Percentiles rank a stretch among this genome's conserved stretches.
These are phyloP conservation scores for Bryum argenteum DNA, from an alignment of 225 moss, liverwort and hornwort species.

Conservation along the genomic window DNA sequence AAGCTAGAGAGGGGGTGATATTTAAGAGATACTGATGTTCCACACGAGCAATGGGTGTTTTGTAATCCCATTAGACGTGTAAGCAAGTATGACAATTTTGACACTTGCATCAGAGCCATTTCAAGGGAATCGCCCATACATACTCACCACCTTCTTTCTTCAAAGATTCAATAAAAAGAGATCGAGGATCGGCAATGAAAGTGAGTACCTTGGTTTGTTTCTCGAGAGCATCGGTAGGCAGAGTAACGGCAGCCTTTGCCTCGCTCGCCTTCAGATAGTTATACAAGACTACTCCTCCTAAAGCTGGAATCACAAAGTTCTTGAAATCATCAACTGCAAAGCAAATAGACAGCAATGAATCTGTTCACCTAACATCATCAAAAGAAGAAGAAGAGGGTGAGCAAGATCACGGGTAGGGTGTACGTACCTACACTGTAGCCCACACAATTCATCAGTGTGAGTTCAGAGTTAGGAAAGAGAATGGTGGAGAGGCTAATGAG, in stretches of 20 bases:
- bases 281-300: slow-evolving; percentile 36
- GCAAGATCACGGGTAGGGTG: background rate
- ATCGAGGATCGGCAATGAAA: background rate
- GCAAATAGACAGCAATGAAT: background rate
- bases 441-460: slow-evolving; percentile 26
- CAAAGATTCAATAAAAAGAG: too few species aligned
- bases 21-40: too few species aligned
- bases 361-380: background rate
- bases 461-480: slow-evolving; percentile 29
- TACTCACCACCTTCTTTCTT: too few species aligned
- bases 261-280: slow-evolving; percentile 37
- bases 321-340: slow-evolving; percentile 11
- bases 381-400: background rate
- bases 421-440: slow-evolving; percentile 37
- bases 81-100: too few species aligned
- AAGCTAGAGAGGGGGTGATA: too few species aligned
- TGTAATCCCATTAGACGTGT: too few species aligned
- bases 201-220: slow-evolving; percentile 19
- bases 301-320: slow-evolving; percentile 16
- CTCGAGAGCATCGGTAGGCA: slow-evolving; percentile 25
- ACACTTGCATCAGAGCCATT: too few species aligned
- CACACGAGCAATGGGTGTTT: too few species aligned
- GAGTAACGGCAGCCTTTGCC: slow-evolving; percentile 19
- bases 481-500: slow-evolving; percentile 37
- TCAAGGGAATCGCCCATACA: too few species aligned